phyloP scores from a whole-genome alignment of 202 grass and related monocot species.

The Digitaria exilis region DNA sequence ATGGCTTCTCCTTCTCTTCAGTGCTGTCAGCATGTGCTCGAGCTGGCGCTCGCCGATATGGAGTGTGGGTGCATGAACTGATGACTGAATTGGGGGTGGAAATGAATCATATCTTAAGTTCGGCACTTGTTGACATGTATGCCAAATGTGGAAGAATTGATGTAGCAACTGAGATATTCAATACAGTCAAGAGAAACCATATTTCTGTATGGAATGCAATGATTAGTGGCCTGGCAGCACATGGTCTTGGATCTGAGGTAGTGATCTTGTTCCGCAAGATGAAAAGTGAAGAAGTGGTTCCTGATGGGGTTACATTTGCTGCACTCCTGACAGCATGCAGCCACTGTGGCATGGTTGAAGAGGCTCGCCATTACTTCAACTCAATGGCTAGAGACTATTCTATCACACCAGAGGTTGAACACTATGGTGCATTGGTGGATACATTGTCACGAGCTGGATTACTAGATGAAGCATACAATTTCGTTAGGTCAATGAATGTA shows the following conservation, averaged over 20 bases:
- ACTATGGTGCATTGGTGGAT: conserved; percentile 74
- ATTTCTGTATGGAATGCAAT: conserved; percentile 67
- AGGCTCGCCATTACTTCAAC: conserved; percentile 49
- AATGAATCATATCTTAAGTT: conserved; percentile 54
- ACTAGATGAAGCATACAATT: conserved; percentile 65
- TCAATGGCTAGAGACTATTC: conserved; percentile 50
- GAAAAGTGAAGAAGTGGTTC: conserved; percentile 53
- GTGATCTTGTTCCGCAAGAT: conserved; percentile 51
- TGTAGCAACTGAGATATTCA: conserved; percentile 56
- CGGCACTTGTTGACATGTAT: conserved; percentile 74
- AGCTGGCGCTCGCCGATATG: conserved; percentile 50
- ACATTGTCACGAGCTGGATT: conserved; percentile 56
- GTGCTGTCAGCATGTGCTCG: conserved; percentile 67
- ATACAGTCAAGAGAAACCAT: conserved; percentile 36
- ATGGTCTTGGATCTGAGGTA: conserved; percentile 59
- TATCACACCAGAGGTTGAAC: conserved; percentile 58
- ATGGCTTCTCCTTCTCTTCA: conserved; percentile 65
- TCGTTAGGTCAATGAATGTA: conserved; percentile 50
- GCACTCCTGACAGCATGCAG: conserved; percentile 73
- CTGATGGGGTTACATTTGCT: conserved; percentile 65
- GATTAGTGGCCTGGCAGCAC: conserved; percentile 61
- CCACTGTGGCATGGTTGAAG: conserved; percentile 69
- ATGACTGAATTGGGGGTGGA: conserved; percentile 53
- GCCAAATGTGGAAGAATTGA: conserved; percentile 74
- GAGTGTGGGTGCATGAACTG: conserved; percentile 57